phyloP scores from a whole-genome alignment of 2,329 filamentous ascomycete genomes.

The Paecilomyces dactylethromorphus region DNA sequence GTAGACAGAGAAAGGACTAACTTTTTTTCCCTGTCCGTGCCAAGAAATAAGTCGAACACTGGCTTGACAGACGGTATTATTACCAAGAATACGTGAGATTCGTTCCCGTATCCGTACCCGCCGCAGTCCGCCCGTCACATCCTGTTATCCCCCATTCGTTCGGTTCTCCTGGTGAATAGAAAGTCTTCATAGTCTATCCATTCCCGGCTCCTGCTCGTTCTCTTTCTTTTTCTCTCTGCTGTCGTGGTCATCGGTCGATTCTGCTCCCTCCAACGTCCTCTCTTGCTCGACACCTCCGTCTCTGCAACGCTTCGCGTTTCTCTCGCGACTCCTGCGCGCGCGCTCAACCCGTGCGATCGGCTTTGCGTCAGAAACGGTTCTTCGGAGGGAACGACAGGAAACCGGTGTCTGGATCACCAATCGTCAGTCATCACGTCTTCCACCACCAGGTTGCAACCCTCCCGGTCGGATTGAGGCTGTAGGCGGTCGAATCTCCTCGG shows the following conservation, averaged over 20 bases:
- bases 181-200: slow-evolving; percentile 2
- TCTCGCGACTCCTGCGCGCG: neutral
- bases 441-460: neutral
- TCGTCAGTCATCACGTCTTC: neutral
- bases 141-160: neutral
- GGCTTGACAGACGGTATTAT: neutral
- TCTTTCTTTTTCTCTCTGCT: slow-evolving; percentile 1
- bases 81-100: neutral
- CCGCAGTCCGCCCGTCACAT: slow-evolving; percentile 1
- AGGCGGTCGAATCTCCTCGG: slow-evolving; percentile 7
- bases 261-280: neutral
- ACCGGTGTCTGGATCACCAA: neutral
- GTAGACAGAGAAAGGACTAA: neutral
- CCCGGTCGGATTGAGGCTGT: slow-evolving; percentile 6
- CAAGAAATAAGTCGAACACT: neutral
- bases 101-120: neutral
- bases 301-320: neutral
- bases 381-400: neutral
- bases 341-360: neutral
- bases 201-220: neutral
- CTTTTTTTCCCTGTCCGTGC: too few relatives aligned
- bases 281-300: neutral
- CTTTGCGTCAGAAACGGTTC: neutral
- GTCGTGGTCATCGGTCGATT: neutral
- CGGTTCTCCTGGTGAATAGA: slow-evolving; percentile 1